A percentile compares a stretch with the other conserved stretches of the same genome.
phyloP scores from a whole-genome alignment of 352 stramenopile species.

The Achlya hypogyna region DNA sequence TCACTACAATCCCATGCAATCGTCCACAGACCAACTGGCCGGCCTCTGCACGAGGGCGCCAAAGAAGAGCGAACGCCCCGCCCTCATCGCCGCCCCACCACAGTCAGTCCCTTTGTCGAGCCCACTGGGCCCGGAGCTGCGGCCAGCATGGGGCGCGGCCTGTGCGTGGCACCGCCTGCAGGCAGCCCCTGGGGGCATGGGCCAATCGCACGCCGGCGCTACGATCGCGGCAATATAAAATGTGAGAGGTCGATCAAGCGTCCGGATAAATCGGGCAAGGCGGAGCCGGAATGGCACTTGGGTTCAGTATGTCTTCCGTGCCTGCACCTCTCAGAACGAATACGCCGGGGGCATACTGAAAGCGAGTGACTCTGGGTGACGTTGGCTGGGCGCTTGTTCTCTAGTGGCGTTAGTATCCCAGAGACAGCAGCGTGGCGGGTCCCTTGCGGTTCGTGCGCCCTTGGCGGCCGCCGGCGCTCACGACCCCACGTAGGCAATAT shows the following conservation, averaged over 20 bases:
- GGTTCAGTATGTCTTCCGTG: neutral
- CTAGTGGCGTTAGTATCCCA: conserved; percentile 10
- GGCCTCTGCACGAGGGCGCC: no score
- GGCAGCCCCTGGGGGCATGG: no score
- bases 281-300: neutral
- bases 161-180: no score
- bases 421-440: neutral
- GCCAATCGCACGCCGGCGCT: no score
- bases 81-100: no score
- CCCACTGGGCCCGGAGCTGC: no score
- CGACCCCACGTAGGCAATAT: neutral
- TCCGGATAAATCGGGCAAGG: neutral
- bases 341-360: neutral
- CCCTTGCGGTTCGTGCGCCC: neutral
- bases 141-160: no score
- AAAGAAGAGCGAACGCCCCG: no score
- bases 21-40: no score
- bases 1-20: no score
- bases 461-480: neutral
- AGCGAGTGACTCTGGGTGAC: neutral
- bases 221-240: no score
- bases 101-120: no score
- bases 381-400: neutral
- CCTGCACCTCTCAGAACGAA: neutral
- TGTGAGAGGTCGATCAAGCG: neutral